These are phyloP conservation scores for Phlebiopsis flavidoalba DNA, from an alignment of 768 basidiomycete species.

Conservation along the genomic window DNA sequence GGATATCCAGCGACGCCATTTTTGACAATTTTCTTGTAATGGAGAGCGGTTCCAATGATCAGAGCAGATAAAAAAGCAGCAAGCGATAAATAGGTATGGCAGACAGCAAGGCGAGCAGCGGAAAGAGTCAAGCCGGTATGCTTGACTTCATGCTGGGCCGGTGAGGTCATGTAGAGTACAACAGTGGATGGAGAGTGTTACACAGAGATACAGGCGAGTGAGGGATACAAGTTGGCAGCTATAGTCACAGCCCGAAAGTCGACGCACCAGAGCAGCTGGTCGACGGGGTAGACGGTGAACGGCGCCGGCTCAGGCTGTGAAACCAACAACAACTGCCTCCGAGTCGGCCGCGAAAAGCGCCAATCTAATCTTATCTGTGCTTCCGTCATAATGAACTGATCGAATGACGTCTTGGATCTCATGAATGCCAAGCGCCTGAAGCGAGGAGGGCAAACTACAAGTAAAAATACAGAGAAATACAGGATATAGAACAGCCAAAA, in stretches of 20 bases:
- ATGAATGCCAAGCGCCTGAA: no score
- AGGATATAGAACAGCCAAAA: neutral
- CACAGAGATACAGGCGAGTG: neutral
- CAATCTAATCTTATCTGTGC: neutral
- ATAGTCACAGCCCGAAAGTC: no score
- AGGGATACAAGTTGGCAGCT: no score
- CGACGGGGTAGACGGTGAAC: no score
- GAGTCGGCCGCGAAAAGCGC: neutral
- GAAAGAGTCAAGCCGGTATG: constrained; percentile 8
- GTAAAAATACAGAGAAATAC: neutral
- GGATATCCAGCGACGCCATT: constrained; percentile 81
- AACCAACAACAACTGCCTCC: no score
- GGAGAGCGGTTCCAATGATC: constrained; percentile 56
- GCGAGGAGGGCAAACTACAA: neutral
- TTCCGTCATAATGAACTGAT: neutral
- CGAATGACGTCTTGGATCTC: neutral
- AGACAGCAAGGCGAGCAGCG: constrained; percentile 39
- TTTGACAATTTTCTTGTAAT: constrained; percentile 82
- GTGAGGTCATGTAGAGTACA: constrained; percentile 6
- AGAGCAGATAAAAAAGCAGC: constrained; percentile 65
- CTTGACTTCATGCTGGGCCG: constrained; percentile 6
- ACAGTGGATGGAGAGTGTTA: neutral
- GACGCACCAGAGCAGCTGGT: no score
- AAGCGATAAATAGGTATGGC: constrained; percentile 63
- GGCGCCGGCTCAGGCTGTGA: no score